Base-by-base conservation (phyloP, 2,329 filamentous ascomycete species). In the Ophiostoma australiae region DNA sequence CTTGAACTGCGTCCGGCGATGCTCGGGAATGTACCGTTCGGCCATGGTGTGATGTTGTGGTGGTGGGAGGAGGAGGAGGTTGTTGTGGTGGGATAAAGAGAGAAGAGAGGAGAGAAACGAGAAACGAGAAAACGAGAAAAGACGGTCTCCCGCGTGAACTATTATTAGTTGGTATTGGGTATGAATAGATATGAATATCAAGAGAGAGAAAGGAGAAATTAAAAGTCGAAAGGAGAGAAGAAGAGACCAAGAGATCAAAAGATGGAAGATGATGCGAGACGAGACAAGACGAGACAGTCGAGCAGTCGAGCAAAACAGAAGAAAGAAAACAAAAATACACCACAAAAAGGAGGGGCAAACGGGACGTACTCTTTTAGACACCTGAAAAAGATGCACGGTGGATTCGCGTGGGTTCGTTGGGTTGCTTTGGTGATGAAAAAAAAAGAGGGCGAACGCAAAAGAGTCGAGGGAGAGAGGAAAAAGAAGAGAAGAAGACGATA, bases 1-100 rank as follows among this genome's bases (percentile, higher is more conserved):
- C 91, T 99, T 99, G 90, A 97, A 99, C 85, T 97, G 94, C 76
- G 93, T 97, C 80, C 95, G 94, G 82, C 95, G 93, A 86, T 99
- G 95, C 86, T 99, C 95, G 81, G 95, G 95, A 79, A 99, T 99
- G 86, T 97, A 99, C 79, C 95, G 92, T 82, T 99, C 95, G 82
- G 95, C 91, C 95, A 99, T 99, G 84, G 78, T 90, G 80, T 80
- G 48, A 17, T 65, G 63, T 66, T 31, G 37, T 23, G 75, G 75
- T 44, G 74, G 48, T 17, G 1, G 61, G n/a, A 10, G 31, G 31
- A 39, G 61, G 63, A 69, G 33, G 17, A 4, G 31, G 61, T 37
- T 37, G 61, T 37, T 20, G 33, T 37, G 52, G 23, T 58, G 52
- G 52, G 52, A 58, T 58, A n/a, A 58, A 27, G 52, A 23, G 52